Evolutionary conservation across 768 basidiomycete species (phyloP).

Genomic region (Boletus sensibilis): DNA sequence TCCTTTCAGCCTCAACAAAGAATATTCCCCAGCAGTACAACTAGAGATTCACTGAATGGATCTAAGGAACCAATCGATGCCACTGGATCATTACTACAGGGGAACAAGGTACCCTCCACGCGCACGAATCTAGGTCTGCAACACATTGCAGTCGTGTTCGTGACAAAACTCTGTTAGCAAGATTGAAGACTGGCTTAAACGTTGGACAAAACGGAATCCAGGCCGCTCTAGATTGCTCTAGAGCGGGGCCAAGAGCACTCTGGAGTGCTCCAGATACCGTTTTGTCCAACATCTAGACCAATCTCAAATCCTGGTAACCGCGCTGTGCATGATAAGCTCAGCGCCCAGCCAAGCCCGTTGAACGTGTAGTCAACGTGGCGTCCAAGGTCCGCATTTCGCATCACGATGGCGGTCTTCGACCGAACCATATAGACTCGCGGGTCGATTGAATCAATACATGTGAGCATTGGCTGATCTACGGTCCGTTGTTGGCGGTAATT

Average conservation of each 20-base stretch:
- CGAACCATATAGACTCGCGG: not conserved
- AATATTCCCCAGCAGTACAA: not conserved
- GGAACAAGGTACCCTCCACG: not conserved
- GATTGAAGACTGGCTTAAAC: too few relatives aligned
- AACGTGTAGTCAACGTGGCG: not conserved
- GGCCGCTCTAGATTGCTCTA: too few relatives aligned
- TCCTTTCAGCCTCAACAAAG: not conserved
- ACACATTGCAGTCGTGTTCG: not conserved
- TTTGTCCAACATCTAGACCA: too few relatives aligned
- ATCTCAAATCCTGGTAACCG: too few relatives aligned
- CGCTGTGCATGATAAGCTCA: slow-evolving; percentile 1
- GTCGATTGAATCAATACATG: not conserved
- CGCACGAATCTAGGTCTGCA: not conserved
- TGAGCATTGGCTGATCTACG: not conserved
- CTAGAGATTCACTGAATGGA: not conserved
- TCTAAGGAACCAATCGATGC: not conserved
- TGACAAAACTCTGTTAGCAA: too few relatives aligned
- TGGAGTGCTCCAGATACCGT: too few relatives aligned
- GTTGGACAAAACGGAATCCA: too few relatives aligned
- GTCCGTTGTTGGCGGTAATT: not conserved
- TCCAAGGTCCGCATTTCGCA: not conserved
- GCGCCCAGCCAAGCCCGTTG: not conserved
- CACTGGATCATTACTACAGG: not conserved
- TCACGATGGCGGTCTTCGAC: not conserved
- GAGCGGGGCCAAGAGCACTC: too few relatives aligned